Evolutionary conservation across 2,329 filamentous ascomycete species (phyloP), one percentile per base, ranked within the genome.

Genomic region (Pyrenophora teres): DNA sequence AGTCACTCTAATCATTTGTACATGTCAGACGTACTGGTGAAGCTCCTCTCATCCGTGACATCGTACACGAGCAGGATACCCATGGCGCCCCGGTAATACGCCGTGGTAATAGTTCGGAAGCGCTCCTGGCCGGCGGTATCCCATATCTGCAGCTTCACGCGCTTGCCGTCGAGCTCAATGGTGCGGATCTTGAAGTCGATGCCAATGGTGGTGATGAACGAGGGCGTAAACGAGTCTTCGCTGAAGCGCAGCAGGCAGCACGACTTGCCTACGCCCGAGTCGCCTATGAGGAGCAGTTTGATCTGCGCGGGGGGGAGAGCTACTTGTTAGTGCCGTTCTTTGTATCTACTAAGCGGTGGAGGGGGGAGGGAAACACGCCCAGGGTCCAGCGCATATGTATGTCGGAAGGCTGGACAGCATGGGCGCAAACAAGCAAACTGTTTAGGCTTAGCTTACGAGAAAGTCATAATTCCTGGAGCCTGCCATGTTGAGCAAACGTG

Each of bases 121-220:
- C 94, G 89, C 80, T 99, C 94, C 78, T 99, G 94, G 48, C 94
- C 94, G 46, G 94, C 94, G 21, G 94, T 99, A 74, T 99, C 94
- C 94, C 94, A 99, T 78, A 99, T 99, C 81, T 99, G 94, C 74
- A 99, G 81, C 83, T 99, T 99, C 70, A 99, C 94, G 59, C 93
- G 86, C 85, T 99, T 99, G 74, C 93, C 93, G 78, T 99, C 94
- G 65, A 99, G 83, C 80, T 99, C 94, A 79, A 99, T 99, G 62
- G 94, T 99, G 64, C 94, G 86, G 75, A 99, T 99, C 84, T 99
- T 99, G 83, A 99, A 99, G 80, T 99, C 94, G 81, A 99, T 97
- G 66, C 94, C 94, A 78, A 99, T 99, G 59, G 94, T 99, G 58
- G 92, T 96, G 81, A 97, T 97, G 83, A 96, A 97, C 67, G 91